These are phyloP conservation scores for Plasmodium yoelii DNA, from an alignment of 169 alveolate genomes.

Conservation along the genomic window DNA sequence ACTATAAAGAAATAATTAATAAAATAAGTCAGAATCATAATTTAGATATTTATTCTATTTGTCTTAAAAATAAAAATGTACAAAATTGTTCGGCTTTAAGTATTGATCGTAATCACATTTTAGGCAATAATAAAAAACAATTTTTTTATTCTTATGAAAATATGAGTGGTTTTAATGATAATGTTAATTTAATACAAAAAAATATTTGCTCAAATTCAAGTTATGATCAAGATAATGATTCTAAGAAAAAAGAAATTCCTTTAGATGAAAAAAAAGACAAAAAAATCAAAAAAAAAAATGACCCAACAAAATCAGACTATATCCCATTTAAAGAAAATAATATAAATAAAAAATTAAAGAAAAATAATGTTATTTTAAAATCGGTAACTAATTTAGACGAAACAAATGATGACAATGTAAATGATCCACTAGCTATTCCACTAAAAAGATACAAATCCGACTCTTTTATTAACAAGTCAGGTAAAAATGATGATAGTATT, in stretches of 20 bases:
- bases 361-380: conserved; percentile 21
- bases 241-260: not conserved
- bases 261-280: not conserved
- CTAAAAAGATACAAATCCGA: conserved; percentile 17
- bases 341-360: not conserved
- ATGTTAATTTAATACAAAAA: conserved; percentile 12
- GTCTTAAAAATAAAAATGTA: not conserved
- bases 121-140: too few species aligned
- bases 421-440: not conserved
- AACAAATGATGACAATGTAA: conserved; percentile 5
- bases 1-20: not conserved
- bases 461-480: not conserved
- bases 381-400: conserved; percentile 22
- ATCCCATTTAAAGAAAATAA: not conserved
- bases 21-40: not conserved
- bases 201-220: conserved; percentile 5
- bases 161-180: not conserved
- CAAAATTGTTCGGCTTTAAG: not conserved
- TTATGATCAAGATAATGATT: not conserved
- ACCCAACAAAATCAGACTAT: not conserved
- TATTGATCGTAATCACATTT: not conserved
- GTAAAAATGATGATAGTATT: not conserved
- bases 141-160: conserved; percentile 8
- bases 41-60: conserved; percentile 29
- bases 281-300: not conserved